Evolutionary conservation across 768 basidiomycete genomes (phyloP).

Genomic region (Lactarius pseudohatsudake): DNA sequence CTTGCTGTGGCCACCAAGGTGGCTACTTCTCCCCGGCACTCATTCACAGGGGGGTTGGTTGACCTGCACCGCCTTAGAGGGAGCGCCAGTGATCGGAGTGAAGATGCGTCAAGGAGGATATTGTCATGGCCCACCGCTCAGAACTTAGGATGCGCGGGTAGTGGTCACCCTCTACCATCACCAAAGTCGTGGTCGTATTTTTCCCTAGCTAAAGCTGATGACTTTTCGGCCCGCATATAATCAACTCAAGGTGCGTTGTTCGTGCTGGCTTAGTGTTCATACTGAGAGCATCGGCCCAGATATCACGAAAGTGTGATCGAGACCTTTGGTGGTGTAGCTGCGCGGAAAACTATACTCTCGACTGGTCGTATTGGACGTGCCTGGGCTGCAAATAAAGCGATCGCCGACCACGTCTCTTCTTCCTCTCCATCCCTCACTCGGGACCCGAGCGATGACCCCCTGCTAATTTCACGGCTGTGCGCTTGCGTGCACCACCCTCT

Average conservation of each 20-base stretch:
- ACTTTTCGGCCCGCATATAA: constrained; percentile 36
- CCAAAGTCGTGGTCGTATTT: background rate
- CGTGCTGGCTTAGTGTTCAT: background rate
- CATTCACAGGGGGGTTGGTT: background rate
- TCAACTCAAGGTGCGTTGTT: constrained; percentile 47
- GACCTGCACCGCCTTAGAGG: constrained; percentile 48
- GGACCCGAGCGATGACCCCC: constrained; percentile 60
- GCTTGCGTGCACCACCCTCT: constrained; percentile 41
- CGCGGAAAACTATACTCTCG: constrained; percentile 68
- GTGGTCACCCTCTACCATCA: too few species aligned
- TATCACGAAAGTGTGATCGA: constrained; percentile 68
- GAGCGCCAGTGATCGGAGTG: constrained; percentile 65
- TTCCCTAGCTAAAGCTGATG: constrained; percentile 8
- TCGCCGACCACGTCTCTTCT: constrained; percentile 66
- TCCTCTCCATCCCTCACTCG: constrained; percentile 71
- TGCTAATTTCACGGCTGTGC: constrained; percentile 32
- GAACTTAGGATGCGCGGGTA: too few species aligned
- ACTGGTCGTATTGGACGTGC: constrained; percentile 74
- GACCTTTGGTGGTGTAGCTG: constrained; percentile 70
- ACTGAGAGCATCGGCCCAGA: constrained; percentile 41
- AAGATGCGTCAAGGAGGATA: constrained; percentile 52
- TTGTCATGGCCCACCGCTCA: background rate
- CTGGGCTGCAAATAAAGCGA: constrained; percentile 80
- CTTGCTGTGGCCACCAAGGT: too few species aligned
- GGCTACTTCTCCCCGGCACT: too few species aligned